Conservation (phyloP, 495 filamentous ascomycete genomes). For the Penicillium silybi region DNA sequence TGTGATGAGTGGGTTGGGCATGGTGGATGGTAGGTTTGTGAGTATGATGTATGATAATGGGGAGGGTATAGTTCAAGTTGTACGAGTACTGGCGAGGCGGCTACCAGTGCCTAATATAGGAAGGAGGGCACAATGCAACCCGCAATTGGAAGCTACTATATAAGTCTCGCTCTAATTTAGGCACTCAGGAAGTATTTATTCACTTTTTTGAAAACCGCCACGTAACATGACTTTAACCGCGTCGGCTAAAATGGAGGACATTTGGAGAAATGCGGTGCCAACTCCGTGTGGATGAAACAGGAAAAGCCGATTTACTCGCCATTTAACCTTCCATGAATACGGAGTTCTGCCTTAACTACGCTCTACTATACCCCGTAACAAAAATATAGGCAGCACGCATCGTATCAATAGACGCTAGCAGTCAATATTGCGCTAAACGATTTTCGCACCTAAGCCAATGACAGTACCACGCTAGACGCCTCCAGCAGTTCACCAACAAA, state of each 20-base stretch:
- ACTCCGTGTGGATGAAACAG: not conserved
- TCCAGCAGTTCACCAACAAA: too few relatives aligned
- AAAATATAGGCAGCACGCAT: too few relatives aligned
- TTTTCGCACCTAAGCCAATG: too few relatives aligned
- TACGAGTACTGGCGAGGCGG: not conserved
- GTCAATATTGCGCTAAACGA: too few relatives aligned
- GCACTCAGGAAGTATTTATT: not conserved
- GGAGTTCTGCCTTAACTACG: too few relatives aligned
- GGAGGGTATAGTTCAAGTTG: not conserved
- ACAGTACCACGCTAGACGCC: too few relatives aligned
- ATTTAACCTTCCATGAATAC: too few relatives aligned
- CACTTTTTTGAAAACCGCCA: not conserved
- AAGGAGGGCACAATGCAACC: too few relatives aligned
- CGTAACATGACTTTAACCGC: not conserved
- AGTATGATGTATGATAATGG: not conserved
- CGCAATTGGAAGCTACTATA: not conserved
- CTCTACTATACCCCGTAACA: too few relatives aligned
- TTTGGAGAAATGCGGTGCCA: not conserved
- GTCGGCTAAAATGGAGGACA: constrained; percentile 3
- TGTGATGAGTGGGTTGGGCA: constrained; percentile 47
- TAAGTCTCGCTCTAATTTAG: not conserved
- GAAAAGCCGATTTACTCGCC: not conserved
- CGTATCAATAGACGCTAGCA: too few relatives aligned
- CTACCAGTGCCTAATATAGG: too few relatives aligned
- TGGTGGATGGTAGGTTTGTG: not conserved